phyloP scores from a whole-genome alignment of 1,139 yeast genomes.

The Nakaseomyces kungkrabaensis region DNA sequence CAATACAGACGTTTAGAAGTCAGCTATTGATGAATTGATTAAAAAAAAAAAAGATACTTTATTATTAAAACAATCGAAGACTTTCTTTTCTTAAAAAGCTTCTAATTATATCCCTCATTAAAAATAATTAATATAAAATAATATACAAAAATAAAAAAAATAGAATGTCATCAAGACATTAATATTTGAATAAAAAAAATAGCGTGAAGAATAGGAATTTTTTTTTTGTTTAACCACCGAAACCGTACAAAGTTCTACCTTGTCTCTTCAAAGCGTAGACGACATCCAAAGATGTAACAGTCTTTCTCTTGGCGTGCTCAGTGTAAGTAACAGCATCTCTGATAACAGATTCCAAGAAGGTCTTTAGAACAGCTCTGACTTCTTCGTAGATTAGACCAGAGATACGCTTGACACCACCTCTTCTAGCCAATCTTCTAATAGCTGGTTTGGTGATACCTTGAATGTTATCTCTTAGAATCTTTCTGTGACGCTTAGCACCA shows the following conservation, averaged over 20 bases:
- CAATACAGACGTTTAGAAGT: no score
- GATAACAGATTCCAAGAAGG: slow-evolving; percentile 93
- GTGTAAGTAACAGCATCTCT: slow-evolving; percentile 99
- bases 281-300: slow-evolving; percentile 96
- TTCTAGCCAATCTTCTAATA: slow-evolving; percentile 98
- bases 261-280: slow-evolving; percentile 99
- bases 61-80: neutral
- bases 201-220: neutral
- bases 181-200: neutral
- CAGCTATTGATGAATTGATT: neutral
- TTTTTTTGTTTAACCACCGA: slow-evolving; percentile 70
- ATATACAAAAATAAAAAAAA: neutral
- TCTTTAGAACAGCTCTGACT: slow-evolving; percentile 93
- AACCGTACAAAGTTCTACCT: slow-evolving; percentile 99
- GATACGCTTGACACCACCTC: slow-evolving; percentile 99
- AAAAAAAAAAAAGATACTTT: neutral
- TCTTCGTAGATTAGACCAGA: slow-evolving; percentile 98
- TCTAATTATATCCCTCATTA: slow-evolving; percentile 1
- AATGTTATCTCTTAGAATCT: slow-evolving; percentile 97
- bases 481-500: slow-evolving; percentile 99
- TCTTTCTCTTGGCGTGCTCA: slow-evolving; percentile 99
- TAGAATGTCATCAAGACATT: neutral
- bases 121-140: neutral
- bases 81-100: neutral
- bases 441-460: slow-evolving; percentile 99